Base-by-base conservation (phyloP, 75 land plant genomes). In the Azolla pinnata region DNA sequence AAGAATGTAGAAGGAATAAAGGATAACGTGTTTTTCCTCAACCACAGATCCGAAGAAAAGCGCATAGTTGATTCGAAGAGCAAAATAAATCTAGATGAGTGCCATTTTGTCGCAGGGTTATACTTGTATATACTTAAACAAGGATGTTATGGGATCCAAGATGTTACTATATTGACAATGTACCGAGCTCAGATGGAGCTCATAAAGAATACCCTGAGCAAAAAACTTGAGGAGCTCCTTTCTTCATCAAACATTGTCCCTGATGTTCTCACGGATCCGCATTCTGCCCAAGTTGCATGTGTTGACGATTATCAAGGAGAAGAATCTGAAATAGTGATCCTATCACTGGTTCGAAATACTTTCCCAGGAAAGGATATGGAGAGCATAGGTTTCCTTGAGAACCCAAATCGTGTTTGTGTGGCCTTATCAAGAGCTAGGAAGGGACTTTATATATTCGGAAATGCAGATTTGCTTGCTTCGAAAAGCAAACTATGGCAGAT, bases 291-390 rank as follows among this genome's bases (percentile, higher is more conserved):
- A 23, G 58, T 68, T 20, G 34, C 70, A 51, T 46, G 46, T 31
- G 71, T 68, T 8, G 71, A 68, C 42, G 71, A 75, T 42, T 56
- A 38, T 16, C 77, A 75, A 49, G 78, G 78, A 20, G 70, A 64
- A 45, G 78, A 75, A 34, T 65, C 49, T 30, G 44, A 73, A 33
- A 73, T 75, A 29, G 51, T 75, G 31, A 72, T 75, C 9, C 56
- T 75, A 9, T 75, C 78, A 2, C 71, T 75, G 29, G 78, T 75
- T 10, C 31, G 71, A 32, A 68, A 63, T 31, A 12, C 4, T 14
- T 27, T 31, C 17, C 18, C 56, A 1, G 54, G 26, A 12, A 50
- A 67, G 34, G 63, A 24, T 33, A 4, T 29, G 29, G 69, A 57
- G 24, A 65, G 70, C 52, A 68, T 68, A 29, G 71, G 71, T 12